phyloP scores from a whole-genome alignment of 2,329 filamentous ascomycete species.

The Mycosphaerella arachidis region DNA sequence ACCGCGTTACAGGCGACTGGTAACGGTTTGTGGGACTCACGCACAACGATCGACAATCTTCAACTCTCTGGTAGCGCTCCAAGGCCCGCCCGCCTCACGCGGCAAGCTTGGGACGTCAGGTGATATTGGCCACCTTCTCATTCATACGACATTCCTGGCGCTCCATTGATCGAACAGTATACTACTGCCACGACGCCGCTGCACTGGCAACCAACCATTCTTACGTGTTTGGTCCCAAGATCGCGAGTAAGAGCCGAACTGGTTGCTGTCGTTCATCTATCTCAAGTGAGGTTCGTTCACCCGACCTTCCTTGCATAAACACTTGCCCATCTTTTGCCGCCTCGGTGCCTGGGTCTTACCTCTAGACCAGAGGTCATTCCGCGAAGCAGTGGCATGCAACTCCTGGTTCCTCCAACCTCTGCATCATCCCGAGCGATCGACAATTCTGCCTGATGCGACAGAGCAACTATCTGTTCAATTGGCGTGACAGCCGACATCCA shows the following conservation, averaged over 20 bases:
- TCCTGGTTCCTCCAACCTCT: slow-evolving; percentile 16
- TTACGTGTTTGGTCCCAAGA: slow-evolving; percentile 15
- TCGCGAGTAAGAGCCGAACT: slow-evolving; percentile 20
- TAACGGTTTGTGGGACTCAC: slow-evolving; percentile 21
- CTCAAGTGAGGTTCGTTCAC: slow-evolving; percentile 24
- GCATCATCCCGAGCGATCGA: slow-evolving; percentile 14
- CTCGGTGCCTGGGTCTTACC: slow-evolving; percentile 15
- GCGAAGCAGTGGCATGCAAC: slow-evolving; percentile 17
- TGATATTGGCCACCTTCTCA: slow-evolving; percentile 8
- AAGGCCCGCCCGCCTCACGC: slow-evolving; percentile 17
- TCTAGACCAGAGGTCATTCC: slow-evolving; percentile 22
- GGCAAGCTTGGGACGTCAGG: slow-evolving; percentile 18
- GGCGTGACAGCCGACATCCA: slow-evolving; percentile 13
- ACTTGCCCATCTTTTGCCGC: slow-evolving; percentile 18
- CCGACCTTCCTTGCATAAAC: slow-evolving; percentile 23
- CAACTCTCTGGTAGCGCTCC: slow-evolving; percentile 19
- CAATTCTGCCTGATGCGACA: slow-evolving; percentile 14
- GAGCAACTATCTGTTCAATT: slow-evolving; percentile 14
- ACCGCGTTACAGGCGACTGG: slow-evolving; percentile 23
- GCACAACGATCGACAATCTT: slow-evolving; percentile 17
- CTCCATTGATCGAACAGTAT: slow-evolving; percentile 19
- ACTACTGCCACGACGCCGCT: slow-evolving; percentile 19
- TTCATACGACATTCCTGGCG: slow-evolving; percentile 9
- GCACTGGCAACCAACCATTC: slow-evolving; percentile 21
- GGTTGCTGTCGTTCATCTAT: slow-evolving; percentile 16